Percentiles rank a stretch among this genome's conserved stretches.
Conservation (phyloP, 75 land plant species). For the Cupressus sempervirens region DNA sequence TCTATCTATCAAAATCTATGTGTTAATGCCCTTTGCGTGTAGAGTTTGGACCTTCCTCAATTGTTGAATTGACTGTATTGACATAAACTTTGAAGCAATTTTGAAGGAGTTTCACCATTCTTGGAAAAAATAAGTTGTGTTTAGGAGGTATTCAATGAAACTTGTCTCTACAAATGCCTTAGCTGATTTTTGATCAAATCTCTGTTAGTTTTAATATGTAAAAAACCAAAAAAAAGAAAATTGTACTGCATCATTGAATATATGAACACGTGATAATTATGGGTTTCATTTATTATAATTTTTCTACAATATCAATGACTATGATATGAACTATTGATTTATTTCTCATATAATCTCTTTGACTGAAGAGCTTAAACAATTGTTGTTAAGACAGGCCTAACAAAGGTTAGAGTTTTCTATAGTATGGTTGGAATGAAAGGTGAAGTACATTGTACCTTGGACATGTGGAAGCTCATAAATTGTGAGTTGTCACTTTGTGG, state of each 20-base stretch:
- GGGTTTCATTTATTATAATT: not conserved
- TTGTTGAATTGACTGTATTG: not conserved
- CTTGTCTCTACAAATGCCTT: not conserved
- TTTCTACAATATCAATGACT: not conserved
- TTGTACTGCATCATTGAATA: not conserved
- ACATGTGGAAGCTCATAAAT: too few relatives aligned
- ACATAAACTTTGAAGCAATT: not conserved
- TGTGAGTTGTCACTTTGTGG: too few relatives aligned
- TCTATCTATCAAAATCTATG: not conserved
- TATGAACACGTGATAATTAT: not conserved
- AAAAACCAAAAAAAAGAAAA: not conserved
- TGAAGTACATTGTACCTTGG: too few relatives aligned
- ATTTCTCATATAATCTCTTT: not conserved
- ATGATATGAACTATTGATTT: not conserved
- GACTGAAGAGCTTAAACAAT: not conserved
- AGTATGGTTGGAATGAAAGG: constrained; percentile 1
- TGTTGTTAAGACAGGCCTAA: not conserved
- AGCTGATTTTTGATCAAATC: not conserved
- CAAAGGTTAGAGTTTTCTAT: not conserved
- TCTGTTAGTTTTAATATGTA: not conserved
- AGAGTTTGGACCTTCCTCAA: not conserved
- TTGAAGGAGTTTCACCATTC: not conserved
- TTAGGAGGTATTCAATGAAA: not conserved
- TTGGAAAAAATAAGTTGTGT: not conserved
- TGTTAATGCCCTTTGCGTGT: not conserved